A percentile compares a stretch with the other conserved stretches of the same genome.
phyloP scores from a whole-genome alignment of 768 basidiomycete species.

The Suillus lakei region DNA sequence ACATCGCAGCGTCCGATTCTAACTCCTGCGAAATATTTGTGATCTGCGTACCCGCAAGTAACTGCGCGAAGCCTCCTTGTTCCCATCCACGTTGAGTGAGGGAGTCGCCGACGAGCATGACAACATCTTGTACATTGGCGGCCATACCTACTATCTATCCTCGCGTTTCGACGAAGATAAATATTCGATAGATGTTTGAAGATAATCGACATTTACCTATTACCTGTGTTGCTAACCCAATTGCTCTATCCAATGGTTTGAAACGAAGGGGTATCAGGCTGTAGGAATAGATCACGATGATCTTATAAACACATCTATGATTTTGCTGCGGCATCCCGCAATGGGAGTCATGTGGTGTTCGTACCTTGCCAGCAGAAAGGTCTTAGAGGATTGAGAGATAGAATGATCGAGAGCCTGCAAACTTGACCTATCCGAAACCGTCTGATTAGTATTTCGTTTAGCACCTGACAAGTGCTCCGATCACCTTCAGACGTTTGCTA shows the following conservation, averaged over 20 bases:
- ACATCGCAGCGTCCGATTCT: constrained; percentile 5
- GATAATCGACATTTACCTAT: constrained; percentile 4
- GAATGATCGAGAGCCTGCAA: too few species aligned
- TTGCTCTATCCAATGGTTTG: not conserved
- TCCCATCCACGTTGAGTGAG: constrained; percentile 75
- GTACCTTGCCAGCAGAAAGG: too few species aligned
- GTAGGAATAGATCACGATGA: constrained; percentile 5
- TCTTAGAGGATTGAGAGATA: too few species aligned
- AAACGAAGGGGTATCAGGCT: not conserved
- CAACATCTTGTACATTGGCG: constrained; percentile 60
- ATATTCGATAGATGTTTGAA: not conserved
- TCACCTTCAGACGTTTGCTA: too few species aligned
- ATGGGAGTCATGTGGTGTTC: constrained; percentile 10
- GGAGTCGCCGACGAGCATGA: constrained; percentile 84
- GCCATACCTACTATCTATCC: constrained; percentile 46
- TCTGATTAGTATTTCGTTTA: too few species aligned
- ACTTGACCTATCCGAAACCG: too few species aligned
- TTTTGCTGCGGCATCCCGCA: constrained; percentile 8
- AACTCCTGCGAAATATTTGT: not conserved
- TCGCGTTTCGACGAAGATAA: not conserved
- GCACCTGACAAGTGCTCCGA: too few species aligned
- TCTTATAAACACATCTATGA: constrained; percentile 14
- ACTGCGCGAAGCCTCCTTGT: constrained; percentile 65
- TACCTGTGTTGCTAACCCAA: not conserved
- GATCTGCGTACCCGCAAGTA: constrained; percentile 48